Evolutionary conservation across 2,329 filamentous ascomycete genomes (phyloP).

Genomic region (Xylaria sp.): DNA sequence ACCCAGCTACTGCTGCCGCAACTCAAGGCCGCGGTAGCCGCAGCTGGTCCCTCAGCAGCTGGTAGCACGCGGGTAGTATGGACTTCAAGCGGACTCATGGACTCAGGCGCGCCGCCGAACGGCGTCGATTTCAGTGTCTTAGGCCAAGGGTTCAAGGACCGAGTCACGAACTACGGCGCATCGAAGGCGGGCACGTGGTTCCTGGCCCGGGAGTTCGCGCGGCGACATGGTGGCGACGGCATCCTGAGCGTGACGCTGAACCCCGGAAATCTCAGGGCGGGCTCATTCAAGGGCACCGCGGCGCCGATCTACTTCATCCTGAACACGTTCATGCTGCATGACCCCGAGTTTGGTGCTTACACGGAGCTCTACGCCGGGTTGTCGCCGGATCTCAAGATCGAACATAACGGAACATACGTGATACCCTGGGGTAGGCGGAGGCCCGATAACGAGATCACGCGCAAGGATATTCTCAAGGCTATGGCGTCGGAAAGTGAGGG

Average conservation of each 20-base stretch:
- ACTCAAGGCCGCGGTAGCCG: constrained; percentile 39
- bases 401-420: constrained; percentile 26
- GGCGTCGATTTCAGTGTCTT: constrained; percentile 40
- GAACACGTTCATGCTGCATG: constrained; percentile 17
- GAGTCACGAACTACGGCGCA: constrained; percentile 38
- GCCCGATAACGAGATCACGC: constrained; percentile 23
- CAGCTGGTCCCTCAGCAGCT: constrained; percentile 6
- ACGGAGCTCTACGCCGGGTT: constrained; percentile 30
- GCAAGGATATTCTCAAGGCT: constrained; percentile 39
- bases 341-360: constrained; percentile 29
- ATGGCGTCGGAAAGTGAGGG: constrained; percentile 36
- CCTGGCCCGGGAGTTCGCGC: constrained; percentile 41
- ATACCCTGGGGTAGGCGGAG: constrained; percentile 31
- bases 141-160: constrained; percentile 31
- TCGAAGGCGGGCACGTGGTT: constrained; percentile 47
- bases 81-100: constrained; percentile 39
- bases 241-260: constrained; percentile 42
- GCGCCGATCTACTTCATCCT: constrained; percentile 19
- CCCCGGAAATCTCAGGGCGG: constrained; percentile 44
- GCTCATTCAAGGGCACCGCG: constrained; percentile 28
- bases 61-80: constrained; percentile 35
- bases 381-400: constrained; percentile 30
- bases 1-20: constrained; percentile 43
- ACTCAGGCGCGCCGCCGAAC: constrained; percentile 34
- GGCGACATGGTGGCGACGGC: constrained; percentile 27